Base-by-base conservation (phyloP, 768 basidiomycete genomes). In the Hypsizygus marmoreus region DNA sequence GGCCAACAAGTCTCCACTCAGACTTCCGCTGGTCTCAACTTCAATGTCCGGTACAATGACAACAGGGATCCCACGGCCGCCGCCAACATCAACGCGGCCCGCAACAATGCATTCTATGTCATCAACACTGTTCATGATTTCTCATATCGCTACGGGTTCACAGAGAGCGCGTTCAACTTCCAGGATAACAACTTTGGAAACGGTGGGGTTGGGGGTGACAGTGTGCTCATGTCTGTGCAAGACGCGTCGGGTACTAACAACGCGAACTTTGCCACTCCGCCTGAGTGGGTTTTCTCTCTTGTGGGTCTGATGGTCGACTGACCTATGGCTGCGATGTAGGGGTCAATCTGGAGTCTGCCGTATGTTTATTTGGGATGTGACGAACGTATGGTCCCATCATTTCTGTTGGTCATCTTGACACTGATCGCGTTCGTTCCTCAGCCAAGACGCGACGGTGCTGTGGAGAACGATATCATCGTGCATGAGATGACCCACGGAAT, bases 131-230 rank as follows among this genome's bases (percentile, higher is more conserved):
- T 80, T 51, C 81, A 85, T 59, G 81, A 83, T 56, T 47, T 66
- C 34, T 46, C 58, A 16, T 73, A 79, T 59, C 58, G 34, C 10
- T 31, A 14, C 9, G 32, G 83, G 2, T 85, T 85, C 61, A 82
- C 79, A 30, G 81, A 82, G 62, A 49, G 51, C 5, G 66, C 72
- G 7, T 81, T 78, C 58, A 85, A 84, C 61, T 84, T 84, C 71
- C 82, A 84, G 61, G 68, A 64, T 26, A 67, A 72, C 58, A 83
- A 82, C 65, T 73, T 75, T 45, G 70, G 65, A 24, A 72, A 75
- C 22, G 79, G 79, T 13, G 81, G 81, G 4, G 54, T 55, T 28
- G 80, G 68, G 5, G 67, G 65, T 36, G 81, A 84, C 58, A 68
- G 70, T 11, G 76, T 83, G 33, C 68, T 70, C 10, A 63, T 75